Percentiles rank a stretch among this genome's conserved stretches.
phyloP scores from a whole-genome alignment of 1,139 yeast genomes.

The Scheffersomyces titani region DNA sequence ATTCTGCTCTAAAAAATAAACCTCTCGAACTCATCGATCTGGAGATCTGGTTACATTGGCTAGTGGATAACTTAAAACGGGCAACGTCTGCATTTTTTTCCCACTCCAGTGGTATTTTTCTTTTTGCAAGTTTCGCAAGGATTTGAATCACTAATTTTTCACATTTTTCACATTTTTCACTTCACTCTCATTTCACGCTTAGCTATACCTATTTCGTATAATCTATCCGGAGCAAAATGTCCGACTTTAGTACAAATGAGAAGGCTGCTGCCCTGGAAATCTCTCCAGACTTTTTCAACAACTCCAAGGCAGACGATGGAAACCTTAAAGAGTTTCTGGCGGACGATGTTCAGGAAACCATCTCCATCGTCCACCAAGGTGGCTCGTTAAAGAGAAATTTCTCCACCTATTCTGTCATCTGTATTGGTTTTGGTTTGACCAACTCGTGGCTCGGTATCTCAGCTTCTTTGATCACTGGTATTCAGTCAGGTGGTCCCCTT shows the following conservation, averaged over 20 bases:
- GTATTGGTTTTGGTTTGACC: constrained; percentile 70
- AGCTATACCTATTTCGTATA: not conserved
- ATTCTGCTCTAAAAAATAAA: not conserved
- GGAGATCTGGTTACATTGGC: not conserved
- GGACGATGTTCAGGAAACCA: not conserved
- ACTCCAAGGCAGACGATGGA: not conserved
- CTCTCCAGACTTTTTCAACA: not conserved
- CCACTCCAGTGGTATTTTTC: not conserved
- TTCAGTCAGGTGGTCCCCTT: constrained; percentile 68
- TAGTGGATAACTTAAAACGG: not conserved
- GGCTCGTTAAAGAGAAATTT: constrained; percentile 38
- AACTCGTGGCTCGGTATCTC: constrained; percentile 74
- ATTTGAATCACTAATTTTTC: not conserved
- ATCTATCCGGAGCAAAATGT: not conserved
- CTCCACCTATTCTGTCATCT: constrained; percentile 52
- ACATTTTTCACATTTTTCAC: not conserved
- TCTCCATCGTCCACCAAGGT: constrained; percentile 7
- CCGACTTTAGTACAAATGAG: not conserved
- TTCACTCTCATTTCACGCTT: not conserved
- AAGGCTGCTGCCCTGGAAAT: not conserved
- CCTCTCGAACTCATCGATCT: not conserved
- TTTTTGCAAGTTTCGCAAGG: not conserved
- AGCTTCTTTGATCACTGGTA: constrained; percentile 63
- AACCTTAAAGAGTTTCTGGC: not conserved
- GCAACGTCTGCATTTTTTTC: not conserved